Evolutionary conservation across 2,329 filamentous ascomycete genomes (phyloP).

Genomic region (Chaetomium globosum): DNA sequence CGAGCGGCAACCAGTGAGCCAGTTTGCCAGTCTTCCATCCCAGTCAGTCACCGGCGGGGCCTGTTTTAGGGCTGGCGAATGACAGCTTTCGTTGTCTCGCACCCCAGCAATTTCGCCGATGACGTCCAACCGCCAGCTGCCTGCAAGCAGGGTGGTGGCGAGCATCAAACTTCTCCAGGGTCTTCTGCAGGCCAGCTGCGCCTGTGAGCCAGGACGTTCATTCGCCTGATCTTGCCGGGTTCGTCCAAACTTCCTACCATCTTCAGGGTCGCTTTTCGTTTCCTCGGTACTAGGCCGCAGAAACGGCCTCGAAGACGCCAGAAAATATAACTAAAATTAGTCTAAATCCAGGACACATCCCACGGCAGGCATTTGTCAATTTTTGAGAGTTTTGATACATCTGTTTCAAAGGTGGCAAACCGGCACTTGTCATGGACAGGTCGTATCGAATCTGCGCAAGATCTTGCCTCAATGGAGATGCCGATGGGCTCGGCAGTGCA

Average conservation of each 20-base stretch:
- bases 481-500: conserved; percentile 7
- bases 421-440: background rate
- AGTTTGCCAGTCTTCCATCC: conserved; percentile 3
- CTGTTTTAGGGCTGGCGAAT: conserved; percentile 27
- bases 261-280: too few species aligned
- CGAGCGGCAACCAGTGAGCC: background rate
- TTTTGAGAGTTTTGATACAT: background rate
- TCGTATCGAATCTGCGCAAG: background rate
- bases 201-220: background rate
- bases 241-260: background rate
- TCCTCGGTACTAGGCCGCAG: background rate
- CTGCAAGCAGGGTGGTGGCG: background rate
- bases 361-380: background rate
- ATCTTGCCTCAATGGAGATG: conserved; percentile 3
- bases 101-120: background rate
- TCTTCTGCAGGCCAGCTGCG: background rate
- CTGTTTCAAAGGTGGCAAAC: background rate
- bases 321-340: background rate
- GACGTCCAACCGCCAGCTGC: conserved; percentile 14
- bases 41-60: background rate
- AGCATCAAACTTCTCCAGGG: background rate
- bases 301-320: background rate
- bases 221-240: background rate
- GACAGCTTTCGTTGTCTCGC: background rate
- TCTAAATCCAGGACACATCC: background rate